These are phyloP conservation scores for Avena sativa DNA, from an alignment of 176 grass and related monocot genomes.

Conservation along the genomic window DNA sequence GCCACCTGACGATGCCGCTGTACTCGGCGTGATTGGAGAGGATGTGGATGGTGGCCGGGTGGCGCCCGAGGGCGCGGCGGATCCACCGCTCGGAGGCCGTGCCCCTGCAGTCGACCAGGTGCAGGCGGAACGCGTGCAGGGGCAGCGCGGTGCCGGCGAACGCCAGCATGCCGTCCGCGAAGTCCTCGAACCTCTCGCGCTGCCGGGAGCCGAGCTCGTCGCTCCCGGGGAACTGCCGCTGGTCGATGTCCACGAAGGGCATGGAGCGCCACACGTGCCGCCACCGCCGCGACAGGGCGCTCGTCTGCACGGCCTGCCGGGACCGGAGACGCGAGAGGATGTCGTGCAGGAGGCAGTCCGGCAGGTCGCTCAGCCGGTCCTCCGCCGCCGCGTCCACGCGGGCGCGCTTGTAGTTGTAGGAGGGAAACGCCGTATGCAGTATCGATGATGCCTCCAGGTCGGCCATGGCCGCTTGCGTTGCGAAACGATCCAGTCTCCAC, in stretches of 20 bases:
- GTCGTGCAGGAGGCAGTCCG: conserved; percentile 23
- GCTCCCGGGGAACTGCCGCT: conserved; percentile 18
- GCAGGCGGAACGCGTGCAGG: conserved; percentile 30
- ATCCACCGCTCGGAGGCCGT: neutral
- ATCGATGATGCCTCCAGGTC: neutral
- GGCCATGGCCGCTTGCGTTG: neutral
- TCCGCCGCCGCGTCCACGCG: neutral
- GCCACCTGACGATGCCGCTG: neutral
- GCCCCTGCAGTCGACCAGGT: neutral
- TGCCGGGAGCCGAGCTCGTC: neutral
- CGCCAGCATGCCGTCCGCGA: conserved; percentile 1
- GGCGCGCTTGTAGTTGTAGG: neutral
- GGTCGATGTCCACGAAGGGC: conserved; percentile 22
- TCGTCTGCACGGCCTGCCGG: conserved; percentile 22
- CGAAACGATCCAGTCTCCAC: neutral
- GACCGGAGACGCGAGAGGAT: neutral
- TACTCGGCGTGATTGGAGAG: neutral
- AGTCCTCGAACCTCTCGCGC: conserved; percentile 8
- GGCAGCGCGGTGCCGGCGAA: neutral
- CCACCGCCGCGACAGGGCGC: conserved; percentile 19
- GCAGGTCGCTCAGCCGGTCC: conserved; percentile 20
- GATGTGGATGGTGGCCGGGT: neutral
- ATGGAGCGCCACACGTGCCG: conserved; percentile 4
- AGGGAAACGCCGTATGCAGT: neutral
- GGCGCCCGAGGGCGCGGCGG: neutral